Conservation (phyloP, 1,139 yeast species). For the Blastobotrys petasosporus region DNA sequence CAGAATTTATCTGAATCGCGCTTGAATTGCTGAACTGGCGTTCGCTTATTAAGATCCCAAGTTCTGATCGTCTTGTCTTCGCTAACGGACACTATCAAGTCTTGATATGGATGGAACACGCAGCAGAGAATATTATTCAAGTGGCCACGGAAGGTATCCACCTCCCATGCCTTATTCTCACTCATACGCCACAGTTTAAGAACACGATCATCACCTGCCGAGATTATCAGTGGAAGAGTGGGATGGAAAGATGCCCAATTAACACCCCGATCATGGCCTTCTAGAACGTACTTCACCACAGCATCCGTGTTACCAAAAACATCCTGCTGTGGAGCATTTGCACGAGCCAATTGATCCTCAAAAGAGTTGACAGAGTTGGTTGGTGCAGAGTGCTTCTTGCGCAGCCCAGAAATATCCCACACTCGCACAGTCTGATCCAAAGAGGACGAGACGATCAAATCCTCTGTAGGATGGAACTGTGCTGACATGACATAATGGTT, state of each 20-base stretch:
- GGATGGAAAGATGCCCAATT: slow-evolving; percentile 99
- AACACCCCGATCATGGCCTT: slow-evolving; percentile 98
- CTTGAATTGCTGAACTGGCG: slow-evolving; percentile 90
- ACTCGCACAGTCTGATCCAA: slow-evolving; percentile 98
- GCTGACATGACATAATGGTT: slow-evolving; percentile 98
- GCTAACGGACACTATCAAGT: slow-evolving; percentile 84
- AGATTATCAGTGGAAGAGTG: slow-evolving; percentile 86
- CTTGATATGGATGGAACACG: slow-evolving; percentile 90
- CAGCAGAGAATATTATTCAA: slow-evolving; percentile 88
- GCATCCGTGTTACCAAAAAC: slow-evolving; percentile 93
- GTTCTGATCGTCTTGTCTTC: slow-evolving; percentile 97
- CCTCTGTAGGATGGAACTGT: slow-evolving; percentile 94
- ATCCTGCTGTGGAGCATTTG: slow-evolving; percentile 49
- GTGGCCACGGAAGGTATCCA: slow-evolving; percentile 97
- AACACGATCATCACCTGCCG: slow-evolving; percentile 94
- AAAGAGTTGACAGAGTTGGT: slow-evolving; percentile 45
- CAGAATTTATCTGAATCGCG: slow-evolving; percentile 94
- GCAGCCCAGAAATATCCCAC: slow-evolving; percentile 95
- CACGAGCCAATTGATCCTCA: slow-evolving; percentile 73
- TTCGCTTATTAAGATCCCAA: slow-evolving; percentile 93
- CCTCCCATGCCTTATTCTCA: slow-evolving; percentile 98
- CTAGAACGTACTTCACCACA: slow-evolving; percentile 89
- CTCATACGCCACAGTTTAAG: slow-evolving; percentile 98
- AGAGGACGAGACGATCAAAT: slow-evolving; percentile 89
- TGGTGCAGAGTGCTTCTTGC: slow-evolving; percentile 89